A percentile compares a stretch with the other conserved stretches of the same genome.
phyloP scores from a whole-genome alignment of 2,329 filamentous ascomycete species.

The Samsoniella hepiali region DNA sequence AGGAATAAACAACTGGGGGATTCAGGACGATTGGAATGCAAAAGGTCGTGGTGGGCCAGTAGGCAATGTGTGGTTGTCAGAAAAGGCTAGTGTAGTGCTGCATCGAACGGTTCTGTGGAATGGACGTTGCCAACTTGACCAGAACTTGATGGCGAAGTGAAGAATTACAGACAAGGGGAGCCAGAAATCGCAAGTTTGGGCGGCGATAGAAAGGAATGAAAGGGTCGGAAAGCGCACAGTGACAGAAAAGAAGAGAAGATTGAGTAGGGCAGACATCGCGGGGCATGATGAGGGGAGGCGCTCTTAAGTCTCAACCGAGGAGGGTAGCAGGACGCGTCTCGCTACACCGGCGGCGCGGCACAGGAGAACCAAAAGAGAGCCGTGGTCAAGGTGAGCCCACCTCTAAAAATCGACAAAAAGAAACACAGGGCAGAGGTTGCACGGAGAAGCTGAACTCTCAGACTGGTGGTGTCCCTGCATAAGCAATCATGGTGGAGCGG shows the following conservation, averaged over 20 bases:
- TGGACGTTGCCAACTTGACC: constrained; percentile 4
- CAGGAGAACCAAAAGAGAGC: not conserved
- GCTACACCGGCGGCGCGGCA: not conserved
- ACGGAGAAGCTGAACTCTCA: constrained; percentile 1
- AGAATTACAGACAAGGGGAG: not conserved
- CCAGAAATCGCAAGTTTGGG: not conserved
- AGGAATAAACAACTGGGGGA: constrained; percentile 8
- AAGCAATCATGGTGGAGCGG: constrained; percentile 2
- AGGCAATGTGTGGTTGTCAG: not conserved
- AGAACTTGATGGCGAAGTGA: not conserved
- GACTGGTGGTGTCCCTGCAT: constrained; percentile 2
- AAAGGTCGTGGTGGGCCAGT: not conserved
- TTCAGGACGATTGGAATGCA: constrained; percentile 7
- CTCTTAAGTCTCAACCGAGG: constrained; percentile 12
- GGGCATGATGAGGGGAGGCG: constrained; percentile 4
- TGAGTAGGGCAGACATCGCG: not conserved
- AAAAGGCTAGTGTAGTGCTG: not conserved
- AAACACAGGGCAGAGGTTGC: not conserved
- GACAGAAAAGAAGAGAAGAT: not conserved
- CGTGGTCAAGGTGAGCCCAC: not conserved
- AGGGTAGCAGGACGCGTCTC: constrained; percentile 8
- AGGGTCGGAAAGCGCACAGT: not conserved
- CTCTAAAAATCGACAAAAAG: not conserved
- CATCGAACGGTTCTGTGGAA: constrained; percentile 4
- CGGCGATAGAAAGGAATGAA: not conserved